Evolutionary conservation across 2,329 filamentous ascomycete species (phyloP).

Genomic region (Microdochium paspali): DNA sequence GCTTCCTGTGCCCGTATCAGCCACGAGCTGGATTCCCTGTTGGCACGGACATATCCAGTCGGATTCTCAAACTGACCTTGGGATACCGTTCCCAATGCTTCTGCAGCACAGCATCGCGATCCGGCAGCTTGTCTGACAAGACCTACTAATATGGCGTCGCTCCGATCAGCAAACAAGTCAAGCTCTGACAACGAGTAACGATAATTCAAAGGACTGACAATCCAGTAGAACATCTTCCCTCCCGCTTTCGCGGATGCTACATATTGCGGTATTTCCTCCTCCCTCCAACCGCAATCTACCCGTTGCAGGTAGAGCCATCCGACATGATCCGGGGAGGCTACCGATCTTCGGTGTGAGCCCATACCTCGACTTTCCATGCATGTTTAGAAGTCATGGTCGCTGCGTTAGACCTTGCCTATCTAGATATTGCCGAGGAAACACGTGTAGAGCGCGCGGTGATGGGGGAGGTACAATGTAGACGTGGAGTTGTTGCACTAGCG

Average conservation of each 20-base stretch:
- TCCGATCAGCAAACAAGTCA: conserved; percentile 4
- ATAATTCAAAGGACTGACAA: conserved; percentile 18
- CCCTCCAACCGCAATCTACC: conserved; percentile 33
- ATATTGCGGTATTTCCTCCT: conserved; percentile 25
- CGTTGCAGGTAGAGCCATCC: conserved; percentile 31
- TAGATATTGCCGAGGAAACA: no score
- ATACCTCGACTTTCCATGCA: conserved; percentile 16
- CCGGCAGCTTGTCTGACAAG: conserved; percentile 18
- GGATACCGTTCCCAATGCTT: conserved; percentile 19
- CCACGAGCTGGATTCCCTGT: conserved; percentile 1
- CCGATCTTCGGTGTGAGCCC: no score
- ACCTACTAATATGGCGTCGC: conserved; percentile 10
- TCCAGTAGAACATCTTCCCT: conserved; percentile 28
- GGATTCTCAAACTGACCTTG: conserved; percentile 18
- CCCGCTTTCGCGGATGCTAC: conserved; percentile 21
- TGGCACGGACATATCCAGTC: no score
- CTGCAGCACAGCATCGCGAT: conserved; percentile 17
- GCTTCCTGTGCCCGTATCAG: conserved; percentile 16
- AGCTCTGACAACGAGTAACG: no score
- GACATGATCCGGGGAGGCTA: conserved; percentile 26
- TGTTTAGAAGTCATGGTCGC: conserved; percentile 13
- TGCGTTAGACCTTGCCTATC: no score
- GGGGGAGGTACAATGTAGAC: no score
- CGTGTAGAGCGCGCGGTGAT: no score
- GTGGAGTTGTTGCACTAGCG: no score